These are phyloP conservation scores for Penicillium subrubescens DNA, from an alignment of 495 filamentous ascomycete genomes.

Conservation along the genomic window DNA sequence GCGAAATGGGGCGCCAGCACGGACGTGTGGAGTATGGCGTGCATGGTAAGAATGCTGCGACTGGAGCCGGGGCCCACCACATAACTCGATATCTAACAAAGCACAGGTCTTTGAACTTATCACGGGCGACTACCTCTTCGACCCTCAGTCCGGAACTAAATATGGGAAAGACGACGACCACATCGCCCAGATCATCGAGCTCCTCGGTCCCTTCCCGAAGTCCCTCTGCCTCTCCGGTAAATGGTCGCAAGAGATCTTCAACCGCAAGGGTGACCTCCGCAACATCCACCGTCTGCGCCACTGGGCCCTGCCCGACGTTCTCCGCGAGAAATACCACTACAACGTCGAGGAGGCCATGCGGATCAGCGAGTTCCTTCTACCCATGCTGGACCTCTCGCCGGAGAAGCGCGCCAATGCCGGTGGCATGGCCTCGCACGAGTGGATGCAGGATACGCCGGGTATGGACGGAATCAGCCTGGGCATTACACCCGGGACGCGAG, in stretches of 20 bases:
- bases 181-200: conserved; percentile 98
- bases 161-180: conserved; percentile 99
- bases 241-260: conserved; percentile 99
- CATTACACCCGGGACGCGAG: conserved; percentile 74
- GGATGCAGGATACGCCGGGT: conserved; percentile 78
- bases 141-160: conserved; percentile 97
- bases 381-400: conserved; percentile 89
- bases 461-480: conserved; percentile 80
- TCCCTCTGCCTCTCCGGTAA: conserved; percentile 87
- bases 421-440: conserved; percentile 83
- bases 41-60: conserved; percentile 71
- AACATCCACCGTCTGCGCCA: conserved; percentile 97
- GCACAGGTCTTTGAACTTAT: conserved; percentile 92
- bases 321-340: conserved; percentile 97
- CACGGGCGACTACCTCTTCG: conserved; percentile 98
- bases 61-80: no score
- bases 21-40: conserved; percentile 99
- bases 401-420: conserved; percentile 91
- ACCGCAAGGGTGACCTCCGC: conserved; percentile 92
- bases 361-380: conserved; percentile 83
- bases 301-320: conserved; percentile 93
- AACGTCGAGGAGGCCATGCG: conserved; percentile 71
- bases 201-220: conserved; percentile 91
- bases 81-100: neutral
- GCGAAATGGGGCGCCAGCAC: conserved; percentile 98